Base-by-base conservation (phyloP, 2,329 filamentous ascomycete species). In the Cytospora paraplurivora region DNA sequence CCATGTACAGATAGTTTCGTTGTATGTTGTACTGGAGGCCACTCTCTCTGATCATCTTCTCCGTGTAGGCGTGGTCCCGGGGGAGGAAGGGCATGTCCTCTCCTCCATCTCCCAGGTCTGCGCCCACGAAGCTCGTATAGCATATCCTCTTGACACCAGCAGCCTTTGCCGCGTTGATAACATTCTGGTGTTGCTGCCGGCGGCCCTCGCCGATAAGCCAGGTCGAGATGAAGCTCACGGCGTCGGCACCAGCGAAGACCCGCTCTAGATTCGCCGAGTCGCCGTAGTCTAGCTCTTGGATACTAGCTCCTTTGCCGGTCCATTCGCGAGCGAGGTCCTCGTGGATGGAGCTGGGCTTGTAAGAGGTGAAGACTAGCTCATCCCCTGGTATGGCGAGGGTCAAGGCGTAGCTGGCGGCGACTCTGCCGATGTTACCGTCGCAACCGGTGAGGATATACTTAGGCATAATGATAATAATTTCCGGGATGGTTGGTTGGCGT, bases 71-170 rank as follows among this genome's bases (percentile, higher is more conserved):
- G 55, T 70, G 68, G 59, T 69, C 68, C 32, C 67, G 67, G 33
- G 68, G 59, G 21, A 70, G 61, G 56, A 66, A 68, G 15, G 67
- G 67, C 47, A 68, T 58, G 17, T 65, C 60, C 32, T 49, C 49
- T 44, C 60, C 60, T 32, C 62, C 63, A 33, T 63, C 63, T 12
- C 61, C 66, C 19, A 65, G 59, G 13, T 62, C 68, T 4, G 68
- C 68, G 11, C 68, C 68, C 7, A 69, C 63, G 32, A 68, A 68
- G n/a, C 62, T 67, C 33, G 68, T 68, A 58, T 70, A 70, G 33
- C 63, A 62, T 37, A 69, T 63, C n/a, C 68, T 67, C 37, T 47
- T 59, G 41, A 67, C 67, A 15, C 66, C 66, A 6, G 62, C 62
- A 1, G 62, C 57, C 55, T 55, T 66, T 27, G 62, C 61, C 0